phyloP scores from a whole-genome alignment of 371 early-diverging fungal species.

The Vairimorpha ceranae region DNA sequence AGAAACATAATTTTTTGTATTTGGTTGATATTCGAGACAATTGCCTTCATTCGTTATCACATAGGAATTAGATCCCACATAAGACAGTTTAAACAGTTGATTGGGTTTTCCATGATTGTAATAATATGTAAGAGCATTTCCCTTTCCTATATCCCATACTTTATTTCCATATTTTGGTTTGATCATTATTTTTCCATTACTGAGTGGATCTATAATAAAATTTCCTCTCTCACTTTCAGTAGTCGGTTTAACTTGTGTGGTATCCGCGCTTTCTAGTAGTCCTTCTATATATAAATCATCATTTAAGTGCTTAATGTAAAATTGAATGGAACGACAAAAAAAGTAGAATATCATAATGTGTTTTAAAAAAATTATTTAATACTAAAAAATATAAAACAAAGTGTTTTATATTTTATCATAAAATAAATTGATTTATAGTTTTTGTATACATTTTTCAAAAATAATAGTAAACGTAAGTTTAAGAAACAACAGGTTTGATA shows the following conservation, averaged over 20 bases:
- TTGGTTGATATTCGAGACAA: neutral
- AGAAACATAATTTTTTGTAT: neutral
- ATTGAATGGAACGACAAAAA: neutral
- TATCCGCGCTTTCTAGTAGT: neutral
- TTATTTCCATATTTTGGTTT: neutral
- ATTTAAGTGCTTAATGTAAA: neutral
- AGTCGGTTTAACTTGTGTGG: neutral
- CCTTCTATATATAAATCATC: neutral
- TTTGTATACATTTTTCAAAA: no score
- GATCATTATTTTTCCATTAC: neutral
- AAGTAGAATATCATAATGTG: neutral
- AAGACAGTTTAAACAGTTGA: neutral
- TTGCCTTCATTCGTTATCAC: neutral
- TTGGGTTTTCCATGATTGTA: neutral
- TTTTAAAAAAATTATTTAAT: neutral
- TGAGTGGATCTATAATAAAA: neutral
- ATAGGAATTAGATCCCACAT: neutral
- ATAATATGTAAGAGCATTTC: neutral
- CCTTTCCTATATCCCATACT: neutral
- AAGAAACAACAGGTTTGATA: no score
- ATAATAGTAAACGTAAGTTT: no score
- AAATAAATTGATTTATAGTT: no score
- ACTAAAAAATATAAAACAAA: no score
- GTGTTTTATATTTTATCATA: no score
- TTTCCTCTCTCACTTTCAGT: neutral